Base-by-base conservation (phyloP, 176 grass and related monocot genomes). In the Bonia amplexicaulis region DNA sequence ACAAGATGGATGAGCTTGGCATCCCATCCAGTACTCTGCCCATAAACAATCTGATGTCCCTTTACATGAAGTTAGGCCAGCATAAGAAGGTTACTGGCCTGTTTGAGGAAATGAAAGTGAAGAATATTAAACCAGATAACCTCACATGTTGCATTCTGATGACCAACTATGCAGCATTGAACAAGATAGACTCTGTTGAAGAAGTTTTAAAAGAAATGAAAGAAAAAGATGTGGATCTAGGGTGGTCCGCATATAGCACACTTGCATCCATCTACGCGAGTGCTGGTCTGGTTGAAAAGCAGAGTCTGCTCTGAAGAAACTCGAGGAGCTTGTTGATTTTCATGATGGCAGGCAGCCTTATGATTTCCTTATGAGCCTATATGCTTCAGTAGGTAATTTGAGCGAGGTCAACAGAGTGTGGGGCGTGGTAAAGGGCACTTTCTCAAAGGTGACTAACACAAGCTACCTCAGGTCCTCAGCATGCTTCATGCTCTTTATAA, bases 131-230 rank as follows among this genome's bases (percentile, higher is more conserved):
- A 64, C 88, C 88, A 0, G 66, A 86, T 88, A 86, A 47, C 74
- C 46, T 91, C 80, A 94, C 95, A 19, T 94, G 87, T 64, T 94
- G 90, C 71, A 80, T 97, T 58, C 70, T 97, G 33, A 92, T 94
- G 88, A 92, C 84, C 59, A 89, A 86, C 69, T 92, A 87, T 60
- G 88, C 86, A 54, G 76, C 90, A 83, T 58, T 89, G 51, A 82
- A 84, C 66, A 90, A 92, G 66, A 85, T 85, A 17, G 92, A 87
- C 25, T 67, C 64, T 25, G 82, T 97, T 40, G 95, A 94, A 87
- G 74, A 65, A 74, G 81, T 97, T 80, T 20, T 91, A n/a, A 89
- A 73, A 73, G 95, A 97, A 87, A 87, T 89, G 62, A 76, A 64
- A 71, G 88, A 88, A 67, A 81, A 59, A 45, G 40, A 53, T 52